Evolutionary conservation across 2,329 filamentous ascomycete species (phyloP).

Genomic region (Alternaria angustiovoidea): DNA sequence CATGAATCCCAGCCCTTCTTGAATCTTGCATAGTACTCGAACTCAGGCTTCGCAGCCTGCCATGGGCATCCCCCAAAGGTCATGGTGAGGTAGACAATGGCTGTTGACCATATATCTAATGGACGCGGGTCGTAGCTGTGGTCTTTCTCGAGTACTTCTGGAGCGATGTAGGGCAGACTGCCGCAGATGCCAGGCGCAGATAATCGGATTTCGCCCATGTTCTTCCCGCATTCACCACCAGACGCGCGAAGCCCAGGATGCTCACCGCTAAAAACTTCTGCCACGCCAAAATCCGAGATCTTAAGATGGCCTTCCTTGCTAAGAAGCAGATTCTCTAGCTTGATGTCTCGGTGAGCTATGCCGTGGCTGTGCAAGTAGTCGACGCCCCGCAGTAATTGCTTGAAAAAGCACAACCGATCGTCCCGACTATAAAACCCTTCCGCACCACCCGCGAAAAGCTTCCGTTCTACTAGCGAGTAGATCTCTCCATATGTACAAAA

Average conservation of each 20-base stretch:
- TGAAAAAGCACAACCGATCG: conserved; percentile 85
- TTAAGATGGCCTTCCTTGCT: conserved; percentile 83
- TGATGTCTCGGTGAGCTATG: conserved; percentile 90
- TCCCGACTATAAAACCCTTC: conserved; percentile 67
- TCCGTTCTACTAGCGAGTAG: conserved; percentile 73
- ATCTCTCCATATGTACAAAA: conserved; percentile 86
- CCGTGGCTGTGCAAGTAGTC: conserved; percentile 83
- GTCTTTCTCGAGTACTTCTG: conserved; percentile 78
- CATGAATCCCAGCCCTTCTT: conserved; percentile 74
- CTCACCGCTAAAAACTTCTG: conserved; percentile 82
- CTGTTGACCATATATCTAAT: conserved; percentile 86
- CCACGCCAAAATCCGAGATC: conserved; percentile 91
- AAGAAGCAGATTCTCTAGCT: conserved; percentile 85
- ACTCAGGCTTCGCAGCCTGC: conserved; percentile 68
- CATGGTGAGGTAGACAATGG: conserved; percentile 82
- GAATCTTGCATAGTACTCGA: conserved; percentile 69
- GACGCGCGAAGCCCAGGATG: conserved; percentile 80
- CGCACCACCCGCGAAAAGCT: conserved; percentile 57
- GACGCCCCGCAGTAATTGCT: conserved; percentile 84
- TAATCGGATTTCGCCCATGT: conserved; percentile 74
- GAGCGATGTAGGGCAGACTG: conserved; percentile 85
- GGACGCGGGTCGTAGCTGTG: conserved; percentile 75
- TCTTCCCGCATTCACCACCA: conserved; percentile 75
- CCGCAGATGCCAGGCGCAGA: conserved; percentile 85
- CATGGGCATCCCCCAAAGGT: conserved; percentile 77